Percentiles rank a stretch among this genome's conserved stretches.
Conservation (phyloP, 257 asterid genomes). For the Solanum bulbocastanum region DNA sequence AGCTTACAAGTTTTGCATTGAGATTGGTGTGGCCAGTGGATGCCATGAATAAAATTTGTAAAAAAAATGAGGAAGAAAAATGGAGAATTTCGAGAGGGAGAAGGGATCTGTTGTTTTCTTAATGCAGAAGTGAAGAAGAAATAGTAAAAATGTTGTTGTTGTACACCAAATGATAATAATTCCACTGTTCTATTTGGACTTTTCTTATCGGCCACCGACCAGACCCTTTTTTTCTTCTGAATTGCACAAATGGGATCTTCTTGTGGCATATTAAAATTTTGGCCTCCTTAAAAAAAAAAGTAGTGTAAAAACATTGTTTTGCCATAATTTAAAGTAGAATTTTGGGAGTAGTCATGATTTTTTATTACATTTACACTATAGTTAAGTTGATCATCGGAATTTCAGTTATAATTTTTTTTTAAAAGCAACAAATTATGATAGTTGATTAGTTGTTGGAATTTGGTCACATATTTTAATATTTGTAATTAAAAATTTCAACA, state of each 20-base stretch:
- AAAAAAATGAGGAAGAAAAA: neutral
- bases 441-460: neutral
- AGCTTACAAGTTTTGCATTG: constrained; percentile 72
- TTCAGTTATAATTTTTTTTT: too few relatives aligned
- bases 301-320: neutral
- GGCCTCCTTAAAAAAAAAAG: neutral
- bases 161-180: neutral
- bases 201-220: neutral
- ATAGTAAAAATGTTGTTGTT: neutral
- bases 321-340: neutral
- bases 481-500: neutral
- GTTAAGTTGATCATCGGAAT: neutral
- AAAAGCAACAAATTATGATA: neutral
- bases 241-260: neutral
- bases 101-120: neutral
- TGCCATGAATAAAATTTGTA: constrained; percentile 19
- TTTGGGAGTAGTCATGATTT: neutral
- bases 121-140: neutral
- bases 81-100: neutral
- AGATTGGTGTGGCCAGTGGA: constrained; percentile 53
- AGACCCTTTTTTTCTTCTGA: neutral
- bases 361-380: too few relatives aligned
- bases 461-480: neutral
- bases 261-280: neutral
- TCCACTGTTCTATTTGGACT: neutral